Percentiles rank a stretch among this genome's conserved stretches.
phyloP scores from a whole-genome alignment of 2,329 filamentous ascomycete genomes.

The Xylariales sp. region DNA sequence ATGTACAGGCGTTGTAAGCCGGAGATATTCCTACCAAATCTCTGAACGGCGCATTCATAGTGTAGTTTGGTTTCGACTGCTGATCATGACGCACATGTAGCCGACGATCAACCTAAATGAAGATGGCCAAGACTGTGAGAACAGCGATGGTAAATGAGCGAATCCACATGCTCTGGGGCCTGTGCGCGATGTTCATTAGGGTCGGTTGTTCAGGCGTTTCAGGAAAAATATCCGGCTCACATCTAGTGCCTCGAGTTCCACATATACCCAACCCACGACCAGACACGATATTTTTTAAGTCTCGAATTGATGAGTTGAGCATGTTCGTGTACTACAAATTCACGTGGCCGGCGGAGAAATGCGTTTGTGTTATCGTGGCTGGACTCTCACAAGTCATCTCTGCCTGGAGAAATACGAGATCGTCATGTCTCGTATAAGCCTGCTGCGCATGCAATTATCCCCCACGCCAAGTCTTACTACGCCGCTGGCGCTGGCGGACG shows the following conservation, averaged over 20 bases:
- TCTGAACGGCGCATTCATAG: background rate
- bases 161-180: conserved; percentile 22
- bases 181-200: background rate
- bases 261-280: conserved; percentile 12
- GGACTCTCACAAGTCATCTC: conserved; percentile 5
- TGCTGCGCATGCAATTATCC: conserved; percentile 33
- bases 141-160: conserved; percentile 26
- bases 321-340: conserved; percentile 15
- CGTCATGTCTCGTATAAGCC: conserved; percentile 26
- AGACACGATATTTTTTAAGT: background rate
- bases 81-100: conserved; percentile 34
- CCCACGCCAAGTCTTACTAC: conserved; percentile 34
- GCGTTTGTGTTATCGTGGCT: conserved; percentile 12
- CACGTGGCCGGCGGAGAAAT: conserved; percentile 20
- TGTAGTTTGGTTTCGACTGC: conserved; percentile 10
- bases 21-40: background rate
- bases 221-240: background rate
- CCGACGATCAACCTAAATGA: background rate
- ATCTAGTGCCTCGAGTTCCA: background rate
- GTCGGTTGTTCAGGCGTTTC: background rate
- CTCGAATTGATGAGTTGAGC: conserved; percentile 13
- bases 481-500: conserved; percentile 10
- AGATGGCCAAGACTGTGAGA: conserved; percentile 4
- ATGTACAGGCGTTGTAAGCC: background rate
- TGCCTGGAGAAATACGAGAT: conserved; percentile 37